Evolutionary conservation across 75 land plant species (phyloP).

Genomic region (Pinus taeda): DNA sequence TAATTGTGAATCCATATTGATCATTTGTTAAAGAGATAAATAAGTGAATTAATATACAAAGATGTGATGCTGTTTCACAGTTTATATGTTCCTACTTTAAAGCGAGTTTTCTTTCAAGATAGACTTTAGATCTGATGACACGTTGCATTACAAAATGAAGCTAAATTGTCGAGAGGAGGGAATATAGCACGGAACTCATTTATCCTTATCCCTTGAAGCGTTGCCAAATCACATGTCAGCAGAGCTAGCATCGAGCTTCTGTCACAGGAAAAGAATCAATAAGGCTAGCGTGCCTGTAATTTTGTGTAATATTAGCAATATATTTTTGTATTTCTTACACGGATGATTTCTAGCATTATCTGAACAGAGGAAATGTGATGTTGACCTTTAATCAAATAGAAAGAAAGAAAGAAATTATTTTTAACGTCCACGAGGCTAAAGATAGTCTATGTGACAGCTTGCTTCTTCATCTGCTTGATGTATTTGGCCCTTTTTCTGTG

Average conservation of each 20-base stretch:
- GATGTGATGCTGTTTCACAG: too few relatives aligned
- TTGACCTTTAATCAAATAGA: background rate
- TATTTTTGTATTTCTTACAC: background rate
- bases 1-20: too few relatives aligned
- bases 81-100: background rate
- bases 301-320: background rate
- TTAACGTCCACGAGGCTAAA: too few relatives aligned
- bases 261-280: too few relatives aligned
- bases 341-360: background rate
- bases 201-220: background rate
- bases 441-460: too few relatives aligned
- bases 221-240: background rate
- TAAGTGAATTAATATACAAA: too few relatives aligned
- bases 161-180: background rate
- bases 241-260: too few relatives aligned
- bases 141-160: background rate
- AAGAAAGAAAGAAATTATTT: too few relatives aligned
- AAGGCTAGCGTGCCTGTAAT: background rate
- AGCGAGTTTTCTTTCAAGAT: background rate
- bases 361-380: too few relatives aligned
- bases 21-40: too few relatives aligned
- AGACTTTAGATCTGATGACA: background rate
- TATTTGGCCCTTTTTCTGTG: too few relatives aligned
- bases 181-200: background rate
- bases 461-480: too few relatives aligned